Evolutionary conservation across 2,329 filamentous ascomycete species (phyloP), one percentile per base, ranked within the genome.

Genomic region (Mollisiaceae sp.): DNA sequence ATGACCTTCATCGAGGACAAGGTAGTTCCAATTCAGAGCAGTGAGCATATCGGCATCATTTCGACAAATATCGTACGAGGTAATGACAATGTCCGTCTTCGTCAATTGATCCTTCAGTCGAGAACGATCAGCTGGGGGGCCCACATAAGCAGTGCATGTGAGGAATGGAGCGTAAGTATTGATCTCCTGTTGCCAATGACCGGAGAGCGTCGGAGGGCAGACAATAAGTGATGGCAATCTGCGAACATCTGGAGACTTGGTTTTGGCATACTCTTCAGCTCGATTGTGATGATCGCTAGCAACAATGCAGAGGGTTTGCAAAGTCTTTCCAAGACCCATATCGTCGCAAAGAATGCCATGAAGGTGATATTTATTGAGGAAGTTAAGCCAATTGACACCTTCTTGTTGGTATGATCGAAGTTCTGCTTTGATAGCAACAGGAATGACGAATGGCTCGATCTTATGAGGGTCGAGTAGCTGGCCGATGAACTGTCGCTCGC

Each of bases 301-400:
- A 52, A 99, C 94, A 74, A 99, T 99, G 78, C 95, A 99, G 24
- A 99, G 87, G 0, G 96, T 99, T 78, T 99, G 95, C 12, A 99
- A 82, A 1, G 95, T 99, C 81, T 99, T 99, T 59, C 95, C 95
- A 35, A 99, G 90, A 75, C 95, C 95, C 95, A 99, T 99, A 77
- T 99, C 95, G 75, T 99, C 95, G 76, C 95, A 99, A 66, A 99
- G 91, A 78, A 99, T 97, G 58, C 95, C 95, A 73, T 99, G 96
- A 1, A 99, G 87, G 74, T 99, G 94, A 77, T 98, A 99, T 65
- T 94, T 94, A 77, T 99, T 99, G 71, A 99, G 89, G 81, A 99
- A 99, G 64, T 96, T 90, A 60, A 99, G 87, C 95, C 95, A 99
- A 76, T 99, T 99, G 75, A 99, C 94, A 77, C 95, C 95, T 62